Conservation (phyloP, 2,329 filamentous ascomycete genomes). For the Cladophialophora psammophila region DNA sequence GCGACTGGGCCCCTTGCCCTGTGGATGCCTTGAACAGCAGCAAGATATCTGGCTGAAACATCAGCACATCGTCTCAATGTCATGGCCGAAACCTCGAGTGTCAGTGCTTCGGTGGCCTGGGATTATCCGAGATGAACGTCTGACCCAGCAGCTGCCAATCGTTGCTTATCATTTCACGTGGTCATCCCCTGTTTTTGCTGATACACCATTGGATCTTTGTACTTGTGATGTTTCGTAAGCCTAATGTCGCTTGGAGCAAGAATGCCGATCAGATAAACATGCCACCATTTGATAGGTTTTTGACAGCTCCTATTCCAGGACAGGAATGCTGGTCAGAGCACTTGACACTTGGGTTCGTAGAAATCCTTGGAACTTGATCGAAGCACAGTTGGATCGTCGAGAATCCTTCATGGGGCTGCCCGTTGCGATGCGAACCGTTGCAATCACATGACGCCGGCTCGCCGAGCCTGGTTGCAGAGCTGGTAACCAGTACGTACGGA, state of each 20-base stretch:
- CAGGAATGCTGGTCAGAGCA: neutral
- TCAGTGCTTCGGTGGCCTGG: constrained; percentile 18
- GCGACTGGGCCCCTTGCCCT: neutral
- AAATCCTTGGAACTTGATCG: neutral
- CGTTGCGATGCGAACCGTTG: constrained; percentile 1
- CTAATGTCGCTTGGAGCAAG: constrained; percentile 14
- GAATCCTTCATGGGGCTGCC: constrained; percentile 5
- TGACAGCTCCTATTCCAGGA: constrained; percentile 9
- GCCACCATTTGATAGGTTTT: constrained; percentile 9
- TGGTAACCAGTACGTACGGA: neutral
- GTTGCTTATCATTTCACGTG: constrained; percentile 31
- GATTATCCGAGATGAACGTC: constrained; percentile 31
- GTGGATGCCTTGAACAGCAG: neutral
- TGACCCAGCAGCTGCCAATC: constrained; percentile 24
- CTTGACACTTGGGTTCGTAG: neutral
- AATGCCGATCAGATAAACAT: constrained; percentile 21
- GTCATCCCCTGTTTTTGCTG: constrained; percentile 12
- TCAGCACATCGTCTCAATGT: constrained; percentile 25
- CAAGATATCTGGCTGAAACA: constrained; percentile 26
- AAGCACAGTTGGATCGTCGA: neutral
- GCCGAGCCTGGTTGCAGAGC: neutral
- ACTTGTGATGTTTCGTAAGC: constrained; percentile 8
- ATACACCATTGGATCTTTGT: neutral
- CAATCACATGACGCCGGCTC: constrained; percentile 5
- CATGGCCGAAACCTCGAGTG: constrained; percentile 29